phyloP scores from a whole-genome alignment of 2,329 filamentous ascomycete genomes.

The Metarhizium album region DNA sequence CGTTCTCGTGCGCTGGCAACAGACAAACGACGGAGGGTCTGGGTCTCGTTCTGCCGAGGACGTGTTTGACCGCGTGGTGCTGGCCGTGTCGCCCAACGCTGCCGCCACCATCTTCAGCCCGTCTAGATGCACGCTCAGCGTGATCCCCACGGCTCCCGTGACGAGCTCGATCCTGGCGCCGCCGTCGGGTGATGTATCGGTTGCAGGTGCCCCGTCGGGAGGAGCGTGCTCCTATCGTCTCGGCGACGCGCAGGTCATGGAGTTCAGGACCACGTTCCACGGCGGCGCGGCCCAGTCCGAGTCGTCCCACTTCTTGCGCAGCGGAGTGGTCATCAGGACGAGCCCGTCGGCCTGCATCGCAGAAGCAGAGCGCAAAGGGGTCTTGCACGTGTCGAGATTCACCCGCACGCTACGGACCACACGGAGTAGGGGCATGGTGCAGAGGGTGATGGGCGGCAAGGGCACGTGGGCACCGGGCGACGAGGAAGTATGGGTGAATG shows the following conservation, averaged over 20 bases:
- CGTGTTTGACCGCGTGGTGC: conserved; percentile 38
- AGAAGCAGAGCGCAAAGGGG: conserved; percentile 22
- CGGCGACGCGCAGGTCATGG: conserved; percentile 21
- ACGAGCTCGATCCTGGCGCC: conserved; percentile 33
- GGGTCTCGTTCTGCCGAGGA: conserved; percentile 15
- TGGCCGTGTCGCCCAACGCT: conserved; percentile 45
- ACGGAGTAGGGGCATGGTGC: conserved; percentile 35
- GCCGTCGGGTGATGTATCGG: conserved; percentile 3
- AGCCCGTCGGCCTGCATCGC: conserved; percentile 30
- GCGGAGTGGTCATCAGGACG: conserved; percentile 42
- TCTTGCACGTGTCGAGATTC: conserved; percentile 35
- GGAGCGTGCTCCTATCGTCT: conserved; percentile 19
- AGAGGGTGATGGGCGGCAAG: conserved; percentile 28
- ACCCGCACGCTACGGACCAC: conserved; percentile 41
- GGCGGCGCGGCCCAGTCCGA: conserved; percentile 29
- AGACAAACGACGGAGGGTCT: conserved; percentile 5
- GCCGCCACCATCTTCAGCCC: conserved; percentile 37
- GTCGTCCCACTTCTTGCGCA: conserved; percentile 39
- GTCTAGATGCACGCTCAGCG: conserved; percentile 22
- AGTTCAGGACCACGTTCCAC: conserved; percentile 24
- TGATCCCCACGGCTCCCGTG: conserved; percentile 37
- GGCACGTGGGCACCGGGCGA: not conserved
- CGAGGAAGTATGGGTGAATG: conserved; percentile 36
- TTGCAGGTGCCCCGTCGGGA: conserved; percentile 2
- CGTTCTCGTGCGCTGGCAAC: conserved; percentile 25